phyloP scores from a whole-genome alignment of 73 alveolate species.

The Stentor roeselii region DNA sequence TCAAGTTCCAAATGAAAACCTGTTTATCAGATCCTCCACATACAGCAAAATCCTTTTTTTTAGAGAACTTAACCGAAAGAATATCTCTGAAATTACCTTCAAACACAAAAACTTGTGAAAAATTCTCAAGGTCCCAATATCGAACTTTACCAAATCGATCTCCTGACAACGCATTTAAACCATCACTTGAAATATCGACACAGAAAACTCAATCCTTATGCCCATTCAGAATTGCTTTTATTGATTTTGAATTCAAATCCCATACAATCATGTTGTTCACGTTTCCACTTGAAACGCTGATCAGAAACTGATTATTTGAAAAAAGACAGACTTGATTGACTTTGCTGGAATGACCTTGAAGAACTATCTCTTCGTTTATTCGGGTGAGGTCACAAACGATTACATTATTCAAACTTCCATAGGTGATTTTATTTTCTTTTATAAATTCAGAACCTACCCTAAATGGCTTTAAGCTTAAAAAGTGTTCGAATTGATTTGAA shows the following conservation, averaged over 20 bases:
- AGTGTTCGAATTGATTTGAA: too few species aligned
- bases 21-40: not conserved
- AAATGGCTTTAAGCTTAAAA: too few species aligned
- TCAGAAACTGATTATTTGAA: too few species aligned
- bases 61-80: too few species aligned
- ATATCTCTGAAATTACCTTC: not conserved
- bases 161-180: not conserved
- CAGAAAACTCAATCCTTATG: not conserved
- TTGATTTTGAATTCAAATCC: not conserved
- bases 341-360: too few species aligned
- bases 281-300: too few species aligned
- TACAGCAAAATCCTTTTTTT: not conserved
- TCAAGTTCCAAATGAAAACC: not conserved
- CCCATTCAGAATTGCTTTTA: not conserved
- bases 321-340: too few species aligned
- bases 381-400: too few species aligned
- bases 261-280: not conserved
- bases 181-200: not conserved
- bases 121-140: not conserved
- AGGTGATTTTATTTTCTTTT: too few species aligned
- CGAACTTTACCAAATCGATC: not conserved
- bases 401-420: too few species aligned
- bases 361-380: too few species aligned
- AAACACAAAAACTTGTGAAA: not conserved
- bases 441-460: too few species aligned